Evolutionary conservation across 1,284 basidiomycete species (phyloP).

Genomic region (Meira nashicola): DNA sequence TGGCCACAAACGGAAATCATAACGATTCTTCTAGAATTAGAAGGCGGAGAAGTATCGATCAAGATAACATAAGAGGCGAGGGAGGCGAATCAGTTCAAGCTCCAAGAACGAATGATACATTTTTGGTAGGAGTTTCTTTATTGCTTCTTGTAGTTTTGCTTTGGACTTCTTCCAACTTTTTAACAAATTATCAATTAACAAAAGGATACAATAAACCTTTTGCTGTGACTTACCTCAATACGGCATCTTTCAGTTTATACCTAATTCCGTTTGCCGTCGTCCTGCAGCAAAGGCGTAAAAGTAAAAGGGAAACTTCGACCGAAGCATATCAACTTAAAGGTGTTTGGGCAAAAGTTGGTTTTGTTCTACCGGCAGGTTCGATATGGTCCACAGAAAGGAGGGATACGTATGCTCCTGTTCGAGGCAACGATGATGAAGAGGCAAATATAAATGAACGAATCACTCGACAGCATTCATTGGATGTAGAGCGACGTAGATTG

Average conservation of each 20-base stretch:
- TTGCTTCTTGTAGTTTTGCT: slow-evolving; percentile 74
- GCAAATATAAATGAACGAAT: neutral
- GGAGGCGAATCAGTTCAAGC: neutral
- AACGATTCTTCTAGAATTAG: too few relatives aligned
- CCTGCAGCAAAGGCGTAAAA: slow-evolving; percentile 35
- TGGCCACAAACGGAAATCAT: too few relatives aligned
- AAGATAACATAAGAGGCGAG: too few relatives aligned
- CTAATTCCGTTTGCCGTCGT: slow-evolving; percentile 67
- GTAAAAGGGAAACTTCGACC: slow-evolving; percentile 13
- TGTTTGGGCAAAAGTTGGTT: slow-evolving; percentile 4
- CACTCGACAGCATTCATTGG: neutral
- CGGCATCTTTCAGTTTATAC: slow-evolving; percentile 82
- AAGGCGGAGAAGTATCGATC: too few relatives aligned
- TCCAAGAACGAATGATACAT: slow-evolving; percentile 3
- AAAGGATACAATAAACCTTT: slow-evolving; percentile 52
- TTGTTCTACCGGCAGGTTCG: neutral
- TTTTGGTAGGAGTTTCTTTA: slow-evolving; percentile 64
- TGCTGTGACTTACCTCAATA: slow-evolving; percentile 74
- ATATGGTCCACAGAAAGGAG: neutral
- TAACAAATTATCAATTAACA: slow-evolving; percentile 43
- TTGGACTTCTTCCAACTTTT: slow-evolving; percentile 61
- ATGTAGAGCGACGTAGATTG: neutral
- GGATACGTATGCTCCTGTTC: neutral
- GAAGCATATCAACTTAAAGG: neutral
- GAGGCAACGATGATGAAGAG: neutral